phyloP scores from a whole-genome alignment of 1,284 basidiomycete species.

The Cystobasidium sp. region DNA sequence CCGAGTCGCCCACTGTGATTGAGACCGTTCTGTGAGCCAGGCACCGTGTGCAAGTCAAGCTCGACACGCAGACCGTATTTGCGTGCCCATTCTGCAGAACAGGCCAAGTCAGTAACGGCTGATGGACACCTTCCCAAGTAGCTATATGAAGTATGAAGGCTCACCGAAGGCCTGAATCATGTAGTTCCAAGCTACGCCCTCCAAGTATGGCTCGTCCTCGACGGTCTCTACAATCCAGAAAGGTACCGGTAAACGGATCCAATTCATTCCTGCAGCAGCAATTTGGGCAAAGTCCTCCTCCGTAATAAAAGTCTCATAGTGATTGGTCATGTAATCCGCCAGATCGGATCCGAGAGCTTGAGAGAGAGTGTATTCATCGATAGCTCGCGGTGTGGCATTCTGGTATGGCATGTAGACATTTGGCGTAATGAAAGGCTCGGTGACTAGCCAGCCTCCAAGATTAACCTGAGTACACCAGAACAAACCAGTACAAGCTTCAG shows the following conservation, averaged over 20 bases:
- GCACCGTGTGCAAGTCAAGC: constrained; percentile 79
- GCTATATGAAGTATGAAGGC: no score
- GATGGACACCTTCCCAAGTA: no score
- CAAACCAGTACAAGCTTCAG: constrained; percentile 63
- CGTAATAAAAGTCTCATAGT: constrained; percentile 83
- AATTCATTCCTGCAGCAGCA: constrained; percentile 77
- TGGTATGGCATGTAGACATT: constrained; percentile 79
- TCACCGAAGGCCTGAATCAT: constrained; percentile 52
- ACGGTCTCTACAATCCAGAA: constrained; percentile 84
- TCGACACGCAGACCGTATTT: constrained; percentile 88
- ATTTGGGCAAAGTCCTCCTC: constrained; percentile 88
- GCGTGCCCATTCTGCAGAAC: constrained; percentile 70
- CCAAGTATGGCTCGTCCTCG: constrained; percentile 77
- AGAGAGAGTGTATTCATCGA: constrained; percentile 79
- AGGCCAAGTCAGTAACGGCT: no score
- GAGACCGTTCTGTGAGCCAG: constrained; percentile 69
- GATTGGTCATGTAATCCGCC: constrained; percentile 59
- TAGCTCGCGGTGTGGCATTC: constrained; percentile 59
- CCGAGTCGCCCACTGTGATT: constrained; percentile 61
- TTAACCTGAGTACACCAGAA: constrained; percentile 21
- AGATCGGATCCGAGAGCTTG: constrained; percentile 68
- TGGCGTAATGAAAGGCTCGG: constrained; percentile 86
- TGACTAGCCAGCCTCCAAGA: constrained; percentile 69
- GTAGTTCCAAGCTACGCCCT: constrained; percentile 74
- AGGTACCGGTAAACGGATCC: constrained; percentile 76